Percentiles rank a stretch among this genome's conserved stretches.
These are phyloP conservation scores for Oenanthe javanica DNA, from an alignment of 140 eudicot genomes.

Conservation along the genomic window DNA sequence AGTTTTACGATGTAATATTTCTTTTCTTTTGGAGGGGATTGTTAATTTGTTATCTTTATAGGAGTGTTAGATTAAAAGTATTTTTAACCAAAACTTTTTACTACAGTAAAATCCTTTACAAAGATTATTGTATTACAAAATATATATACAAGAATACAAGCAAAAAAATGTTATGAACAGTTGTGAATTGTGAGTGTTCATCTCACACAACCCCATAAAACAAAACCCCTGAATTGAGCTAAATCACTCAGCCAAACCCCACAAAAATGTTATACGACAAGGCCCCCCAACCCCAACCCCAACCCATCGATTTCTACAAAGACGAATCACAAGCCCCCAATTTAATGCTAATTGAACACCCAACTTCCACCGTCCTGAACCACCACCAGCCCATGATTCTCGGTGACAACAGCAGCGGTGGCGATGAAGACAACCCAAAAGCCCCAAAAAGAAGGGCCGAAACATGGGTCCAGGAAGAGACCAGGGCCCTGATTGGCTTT, in stretches of 20 bases:
- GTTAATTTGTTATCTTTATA: too few relatives aligned
- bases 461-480: conserved; percentile 92
- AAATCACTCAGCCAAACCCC: background rate
- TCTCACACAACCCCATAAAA: background rate
- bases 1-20: too few relatives aligned
- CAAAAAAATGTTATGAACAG: background rate
- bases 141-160: background rate
- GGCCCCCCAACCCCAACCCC: conserved; percentile 30
- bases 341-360: conserved; percentile 30
- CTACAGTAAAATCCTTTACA: too few relatives aligned
- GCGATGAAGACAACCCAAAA: conserved; percentile 32
- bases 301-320: conserved; percentile 30
- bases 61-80: too few relatives aligned
- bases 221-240: background rate
- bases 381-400: conserved; percentile 36
- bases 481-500: conserved; percentile 52
- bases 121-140: background rate
- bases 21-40: too few relatives aligned
- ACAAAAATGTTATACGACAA: conserved; percentile 32
- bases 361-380: conserved; percentile 22
- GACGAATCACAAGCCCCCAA: conserved; percentile 8
- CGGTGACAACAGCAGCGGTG: conserved; percentile 33
- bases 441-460: conserved; percentile 85
- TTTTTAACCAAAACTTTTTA: too few relatives aligned
- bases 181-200: background rate